Base-by-base conservation (phyloP, 257 asterid genomes). In the Salvia hispanica region DNA sequence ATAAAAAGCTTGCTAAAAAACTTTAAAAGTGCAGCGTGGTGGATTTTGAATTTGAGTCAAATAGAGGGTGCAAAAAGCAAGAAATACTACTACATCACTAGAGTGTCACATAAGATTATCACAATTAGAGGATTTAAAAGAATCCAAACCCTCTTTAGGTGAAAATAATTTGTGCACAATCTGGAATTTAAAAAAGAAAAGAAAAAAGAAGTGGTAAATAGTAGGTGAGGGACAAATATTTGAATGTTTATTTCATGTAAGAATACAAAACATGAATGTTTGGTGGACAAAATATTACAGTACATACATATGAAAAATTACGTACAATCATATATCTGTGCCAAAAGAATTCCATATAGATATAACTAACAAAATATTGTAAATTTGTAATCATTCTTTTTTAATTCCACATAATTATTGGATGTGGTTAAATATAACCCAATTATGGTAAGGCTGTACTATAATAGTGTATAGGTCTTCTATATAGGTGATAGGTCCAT, bases 161-260 rank as follows among this genome's bases (percentile, higher is more conserved):
- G 73, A 21, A 45, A 54, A 57, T 57, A 57, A 57, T 2, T 34
- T 9, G 42, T 37, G 44, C 44, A 39, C 7, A 39, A 37, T 37
- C 7, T 37, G 6, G 1, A 13, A 28, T 34, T 34, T 34, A 10
- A 28, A 55, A 1, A 55, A 18, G 15, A 33, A 4, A 14, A 4
- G 18, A 18, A 18, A 56, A 56, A 56, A 56, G 44, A 31, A 57
- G 44, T 13, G 62, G 62, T 52, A 43, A 55, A 43, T 44, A 54
- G 13, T 42, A 67, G 45, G 28, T 62, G 76, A 70, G 67, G 58
- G 70, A 34, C 67, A 62, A 69, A 75, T 52, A 46, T 70, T 58
- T 64, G 64, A 52, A 36, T 18, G 64, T 74, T 67, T 62, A 62
- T 69, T 48, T 16, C 31, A 25, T 25, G 52, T 39, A 53, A 6